These are phyloP conservation scores for Termitomyces sp. DNA, from an alignment of 768 basidiomycete species.

Conservation along the genomic window DNA sequence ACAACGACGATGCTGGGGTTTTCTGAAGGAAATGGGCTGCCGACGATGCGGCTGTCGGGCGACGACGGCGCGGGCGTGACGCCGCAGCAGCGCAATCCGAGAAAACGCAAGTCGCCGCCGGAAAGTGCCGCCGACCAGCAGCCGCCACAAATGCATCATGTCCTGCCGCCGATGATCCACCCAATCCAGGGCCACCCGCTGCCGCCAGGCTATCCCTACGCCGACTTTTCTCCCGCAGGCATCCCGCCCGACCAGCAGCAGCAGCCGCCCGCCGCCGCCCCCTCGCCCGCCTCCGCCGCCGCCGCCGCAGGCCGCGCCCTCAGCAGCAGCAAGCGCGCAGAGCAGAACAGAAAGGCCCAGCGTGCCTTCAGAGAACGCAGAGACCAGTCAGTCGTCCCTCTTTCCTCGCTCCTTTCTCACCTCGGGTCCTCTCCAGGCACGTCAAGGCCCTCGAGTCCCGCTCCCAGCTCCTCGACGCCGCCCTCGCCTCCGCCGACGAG, in stretches of 20 bases:
- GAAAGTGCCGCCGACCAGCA: conserved; percentile 11
- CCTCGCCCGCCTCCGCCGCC: conserved; percentile 12
- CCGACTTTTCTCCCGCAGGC: conserved; percentile 53
- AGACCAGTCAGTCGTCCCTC: conserved; percentile 62
- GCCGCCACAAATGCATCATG: conserved; percentile 39
- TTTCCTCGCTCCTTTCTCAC: not conserved
- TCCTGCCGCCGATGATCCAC: conserved; percentile 51
- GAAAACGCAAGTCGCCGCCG: conserved; percentile 65
- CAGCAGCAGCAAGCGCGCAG: conserved; percentile 82
- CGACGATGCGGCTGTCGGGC: conserved; percentile 50
- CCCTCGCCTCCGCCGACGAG: conserved; percentile 81
- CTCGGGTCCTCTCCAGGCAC: conserved; percentile 48
- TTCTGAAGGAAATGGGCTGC: conserved; percentile 9
- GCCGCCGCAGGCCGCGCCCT: conserved; percentile 46
- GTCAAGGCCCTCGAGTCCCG: conserved; percentile 85
- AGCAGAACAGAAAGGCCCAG: conserved; percentile 94
- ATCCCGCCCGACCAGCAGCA: conserved; percentile 29
- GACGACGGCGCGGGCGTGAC: conserved; percentile 45
- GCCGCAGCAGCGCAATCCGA: conserved; percentile 32
- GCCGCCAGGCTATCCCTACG: conserved; percentile 46
- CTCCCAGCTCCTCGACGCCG: conserved; percentile 80
- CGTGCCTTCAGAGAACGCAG: conserved; percentile 86
- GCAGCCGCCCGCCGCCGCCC: conserved; percentile 17
- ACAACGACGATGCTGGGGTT: conserved; percentile 33
- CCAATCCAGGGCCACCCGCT: conserved; percentile 27